phyloP scores from a whole-genome alignment of 139 green algal genomes.

The Diplosphaera chodatii region DNA sequence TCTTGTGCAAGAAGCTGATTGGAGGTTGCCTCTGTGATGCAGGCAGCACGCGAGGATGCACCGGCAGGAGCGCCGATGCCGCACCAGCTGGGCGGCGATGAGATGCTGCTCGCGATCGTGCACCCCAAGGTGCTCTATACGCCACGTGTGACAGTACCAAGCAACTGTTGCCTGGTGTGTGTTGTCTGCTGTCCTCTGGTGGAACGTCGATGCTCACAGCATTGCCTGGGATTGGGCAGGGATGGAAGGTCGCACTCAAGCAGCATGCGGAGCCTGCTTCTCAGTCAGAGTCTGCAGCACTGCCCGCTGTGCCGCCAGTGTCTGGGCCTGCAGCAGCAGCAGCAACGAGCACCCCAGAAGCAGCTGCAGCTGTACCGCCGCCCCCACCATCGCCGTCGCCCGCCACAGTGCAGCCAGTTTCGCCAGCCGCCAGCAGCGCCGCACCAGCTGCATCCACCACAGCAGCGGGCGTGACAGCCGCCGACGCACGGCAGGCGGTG shows the following conservation, averaged over 20 bases:
- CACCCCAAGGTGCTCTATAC: neutral
- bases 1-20: too few relatives aligned
- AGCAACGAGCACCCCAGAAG: neutral
- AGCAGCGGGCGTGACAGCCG: neutral
- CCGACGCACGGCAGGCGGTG: neutral
- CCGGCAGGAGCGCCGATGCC: neutral
- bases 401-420: neutral
- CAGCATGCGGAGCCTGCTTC: neutral
- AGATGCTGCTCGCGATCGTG: neutral
- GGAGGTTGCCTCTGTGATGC: too few relatives aligned
- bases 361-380: neutral
- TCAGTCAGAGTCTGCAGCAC: neutral
- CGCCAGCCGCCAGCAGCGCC: neutral
- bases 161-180: too few relatives aligned
- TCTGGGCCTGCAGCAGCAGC: neutral
- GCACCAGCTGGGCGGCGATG: neutral
- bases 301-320: too few relatives aligned
- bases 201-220: too few relatives aligned
- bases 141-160: too few relatives aligned
- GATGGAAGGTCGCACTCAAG: too few relatives aligned
- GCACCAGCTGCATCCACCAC: too few relatives aligned
- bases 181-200: too few relatives aligned
- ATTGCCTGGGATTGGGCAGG: too few relatives aligned
- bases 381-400: neutral
- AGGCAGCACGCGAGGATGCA: neutral